Evolutionary conservation across 164 flowering plant genomes (phyloP), one percentile per base, ranked within the genome.

Genomic region (Echeveria elegans): DNA sequence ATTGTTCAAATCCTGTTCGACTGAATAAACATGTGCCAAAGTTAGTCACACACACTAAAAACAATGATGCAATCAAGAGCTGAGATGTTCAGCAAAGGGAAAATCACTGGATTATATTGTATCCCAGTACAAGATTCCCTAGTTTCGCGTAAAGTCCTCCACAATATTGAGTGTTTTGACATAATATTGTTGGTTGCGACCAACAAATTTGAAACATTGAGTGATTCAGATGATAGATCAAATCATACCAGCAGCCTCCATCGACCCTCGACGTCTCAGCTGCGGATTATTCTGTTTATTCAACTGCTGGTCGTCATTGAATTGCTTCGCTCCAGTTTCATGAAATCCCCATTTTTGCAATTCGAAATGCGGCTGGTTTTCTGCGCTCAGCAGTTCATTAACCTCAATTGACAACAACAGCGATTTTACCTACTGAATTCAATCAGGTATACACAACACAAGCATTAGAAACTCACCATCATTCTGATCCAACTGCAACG

Each of bases 291-390:
- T 70, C 59, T 79, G 70, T 70, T 74, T 73, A 67, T 74, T 71
- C 34, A 71, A 74, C 74, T 79, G 30, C 40, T 78, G 70, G 19
- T 71, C 81, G 68, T 77, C 78, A 62, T 65, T 70, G n/a, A 61
- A 37, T 64, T 73, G 69, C 67, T 65, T 67, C 58, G 78, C 83
- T 50, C 23, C 71, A 34, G 76, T 69, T 43, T 36, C 28, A 64
- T 64, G 64, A 24, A 71, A 69, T 48, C 65, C 76, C 98, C 96
- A 89, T 74, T 85, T 92, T 70, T 73, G 50, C 71, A 92, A 79
- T 10, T 47, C 69, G 72, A 88, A 88, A 34, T 67, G 75, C 18
- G 88, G 85, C 69, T 72, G 76, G 29, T 56, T 64, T 63, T 40
- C 65, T 28, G 15, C 21, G 19, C 23, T 5, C 53, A 48, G 7